These are phyloP conservation scores for Fusarium incarnatum DNA, from an alignment of 2,329 filamentous ascomycete species.

Conservation along the genomic window DNA sequence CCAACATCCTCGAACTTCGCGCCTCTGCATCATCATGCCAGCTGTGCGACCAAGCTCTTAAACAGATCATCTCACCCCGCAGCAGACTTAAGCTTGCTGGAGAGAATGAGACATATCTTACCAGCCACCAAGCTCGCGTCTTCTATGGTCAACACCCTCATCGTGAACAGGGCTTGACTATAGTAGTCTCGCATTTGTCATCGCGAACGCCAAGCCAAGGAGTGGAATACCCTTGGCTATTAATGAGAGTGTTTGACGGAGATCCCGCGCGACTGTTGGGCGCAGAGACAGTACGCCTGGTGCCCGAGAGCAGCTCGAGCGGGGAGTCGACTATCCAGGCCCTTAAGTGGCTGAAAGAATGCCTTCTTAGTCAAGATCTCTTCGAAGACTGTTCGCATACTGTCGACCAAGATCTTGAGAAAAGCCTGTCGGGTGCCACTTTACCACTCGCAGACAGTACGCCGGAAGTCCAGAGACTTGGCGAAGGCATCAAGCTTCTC, in stretches of 20 bases:
- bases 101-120: background rate
- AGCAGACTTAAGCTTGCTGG: fast-evolving
- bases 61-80: background rate
- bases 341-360: conserved; percentile 2
- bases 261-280: background rate
- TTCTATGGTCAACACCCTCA: background rate
- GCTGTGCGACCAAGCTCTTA: background rate
- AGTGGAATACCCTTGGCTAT: background rate
- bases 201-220: fast-evolving
- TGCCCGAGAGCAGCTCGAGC: background rate
- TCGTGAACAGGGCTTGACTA: background rate
- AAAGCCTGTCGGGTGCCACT: fast-evolving
- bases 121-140: background rate
- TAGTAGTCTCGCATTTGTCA: background rate
- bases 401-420: background rate
- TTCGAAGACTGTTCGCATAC: background rate
- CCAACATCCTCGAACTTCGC: background rate
- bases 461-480: no score
- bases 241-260: background rate
- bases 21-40: background rate
- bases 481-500: background rate
- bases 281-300: fast-evolving
- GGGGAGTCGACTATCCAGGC: background rate
- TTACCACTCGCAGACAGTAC: no score
- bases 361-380: background rate